Evolutionary conservation across 1,139 yeast genomes (phyloP).

Genomic region (Geotrichum citri-aurantii): DNA sequence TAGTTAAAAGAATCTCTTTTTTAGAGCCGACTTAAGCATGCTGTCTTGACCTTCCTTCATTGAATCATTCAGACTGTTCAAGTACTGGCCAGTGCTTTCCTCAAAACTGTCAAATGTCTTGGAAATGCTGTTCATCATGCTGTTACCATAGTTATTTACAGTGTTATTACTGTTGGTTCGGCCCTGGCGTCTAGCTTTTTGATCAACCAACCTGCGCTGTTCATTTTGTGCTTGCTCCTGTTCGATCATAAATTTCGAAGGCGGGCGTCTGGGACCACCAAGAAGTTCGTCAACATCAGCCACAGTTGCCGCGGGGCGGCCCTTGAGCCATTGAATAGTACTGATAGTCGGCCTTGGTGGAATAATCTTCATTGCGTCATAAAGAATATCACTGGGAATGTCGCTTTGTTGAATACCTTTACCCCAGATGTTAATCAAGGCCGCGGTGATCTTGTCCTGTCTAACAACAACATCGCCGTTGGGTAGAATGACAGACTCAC

Average conservation of each 20-base stretch:
- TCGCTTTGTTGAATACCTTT: conserved; percentile 32
- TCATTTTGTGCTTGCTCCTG: conserved; percentile 26
- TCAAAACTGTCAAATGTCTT: conserved; percentile 32
- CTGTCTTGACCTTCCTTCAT: conserved; percentile 28
- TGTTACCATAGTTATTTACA: conserved; percentile 22
- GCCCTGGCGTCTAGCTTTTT: conserved; percentile 8
- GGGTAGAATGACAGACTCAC: conserved; percentile 47
- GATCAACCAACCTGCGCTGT: conserved; percentile 23
- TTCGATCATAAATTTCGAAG: conserved; percentile 30
- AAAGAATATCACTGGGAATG: conserved; percentile 35
- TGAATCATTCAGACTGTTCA: conserved; percentile 29
- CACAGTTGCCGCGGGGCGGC: conserved; percentile 53
- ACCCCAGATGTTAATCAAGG: conserved; percentile 46
- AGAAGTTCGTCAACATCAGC: conserved; percentile 47
- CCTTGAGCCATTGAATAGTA: conserved; percentile 83
- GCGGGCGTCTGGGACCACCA: conserved; percentile 40
- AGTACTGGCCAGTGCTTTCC: conserved; percentile 32
- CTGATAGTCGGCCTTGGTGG: conserved; percentile 80
- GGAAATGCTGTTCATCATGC: conserved; percentile 28
- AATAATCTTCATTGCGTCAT: conserved; percentile 43
- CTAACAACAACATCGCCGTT: conserved; percentile 73
- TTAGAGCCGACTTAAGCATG: conserved; percentile 30
- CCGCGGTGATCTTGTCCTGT: conserved; percentile 52
- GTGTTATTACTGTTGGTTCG: conserved; percentile 13
- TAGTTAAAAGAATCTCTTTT: conserved; percentile 29